A percentile compares a stretch with the other conserved stretches of the same genome.
Conservation (phyloP, 345 rosid species). For the Kandelia obovata region DNA sequence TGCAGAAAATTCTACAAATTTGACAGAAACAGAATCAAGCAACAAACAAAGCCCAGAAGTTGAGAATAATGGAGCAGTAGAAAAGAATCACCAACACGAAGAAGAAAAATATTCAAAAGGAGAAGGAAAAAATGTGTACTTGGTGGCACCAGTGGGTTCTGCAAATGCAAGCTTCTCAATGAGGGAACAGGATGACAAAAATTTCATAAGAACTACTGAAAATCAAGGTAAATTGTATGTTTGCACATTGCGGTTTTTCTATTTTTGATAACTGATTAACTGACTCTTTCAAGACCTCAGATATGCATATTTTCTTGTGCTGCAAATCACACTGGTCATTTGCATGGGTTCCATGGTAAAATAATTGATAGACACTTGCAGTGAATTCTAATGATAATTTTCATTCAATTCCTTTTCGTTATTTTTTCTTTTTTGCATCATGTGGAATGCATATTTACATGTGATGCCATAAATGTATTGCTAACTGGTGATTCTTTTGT, state of each 20-base stretch:
- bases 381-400: neutral
- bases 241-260: neutral
- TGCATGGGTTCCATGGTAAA: neutral
- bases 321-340: neutral
- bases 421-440: no score
- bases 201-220: slow-evolving; percentile 5
- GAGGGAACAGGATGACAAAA: slow-evolving; percentile 19
- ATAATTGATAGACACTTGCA: neutral
- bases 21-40: slow-evolving; percentile 16
- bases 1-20: slow-evolving; percentile 9
- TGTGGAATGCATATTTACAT: no score
- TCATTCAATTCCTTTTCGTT: no score
- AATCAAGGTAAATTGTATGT: slow-evolving; percentile 30
- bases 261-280: neutral
- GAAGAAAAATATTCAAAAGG: slow-evolving; percentile 17
- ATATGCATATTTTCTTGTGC: neutral
- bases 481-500: slow-evolving; percentile 9
- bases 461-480: neutral
- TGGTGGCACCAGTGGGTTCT: slow-evolving; percentile 3
- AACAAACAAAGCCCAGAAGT: slow-evolving; percentile 16
- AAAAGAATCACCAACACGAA: slow-evolving; percentile 12
- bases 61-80: slow-evolving; percentile 14
- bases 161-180: slow-evolving; percentile 15
- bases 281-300: neutral
- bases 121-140: slow-evolving; percentile 14